Evolutionary conservation across 2,329 filamentous ascomycete genomes (phyloP), one percentile per base, ranked within the genome.

Genomic region (Arthroderma sp.): DNA sequence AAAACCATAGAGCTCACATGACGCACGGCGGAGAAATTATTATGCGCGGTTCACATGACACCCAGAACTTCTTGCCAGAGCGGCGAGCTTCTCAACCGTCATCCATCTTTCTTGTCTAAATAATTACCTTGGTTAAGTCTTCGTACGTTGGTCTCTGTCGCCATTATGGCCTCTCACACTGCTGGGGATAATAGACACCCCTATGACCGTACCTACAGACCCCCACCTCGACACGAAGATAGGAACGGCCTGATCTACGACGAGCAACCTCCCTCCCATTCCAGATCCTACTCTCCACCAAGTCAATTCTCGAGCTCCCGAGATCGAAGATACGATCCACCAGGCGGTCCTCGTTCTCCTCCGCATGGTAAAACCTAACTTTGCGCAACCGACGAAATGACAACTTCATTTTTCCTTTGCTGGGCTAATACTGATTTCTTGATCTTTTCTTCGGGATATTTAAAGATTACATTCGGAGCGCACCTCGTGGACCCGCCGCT

Each of bases 211-310:
- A 55, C 45, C 3, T 42, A 53, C n/a, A 47, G 60, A 41, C 53
- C 52, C 0, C 56, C 56, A 37, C 54, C 55, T 41, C 52, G 54
- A 41, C 55, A 53, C 43, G 57, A 62, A 40, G 61, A 67, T 45
- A 57, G 60, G 43, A 64, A 68, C 42, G 65, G 62, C 40, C 58
- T 60, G 42, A 68, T 70, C 61, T 70, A 70, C 51, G 67, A 70
- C 51, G 69, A 71, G 48, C 60, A 49, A 3, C 60, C 62, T 33
- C 58, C 53, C 45, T 63, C 64, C 32, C 58, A 57, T 53, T 68
- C 66, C 46, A 61, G 60, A 45, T 64, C 64, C 36, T 47, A 50
- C 41, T 50, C 51, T 6, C 42, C 42, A 38, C 45, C 40, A 37
- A 38, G 45, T 37, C n/a, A 27, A 37, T 42, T 38, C 38, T 43